Base-by-base conservation (phyloP, 169 alveolate species). In the Perkinsus chesapeaki region DNA sequence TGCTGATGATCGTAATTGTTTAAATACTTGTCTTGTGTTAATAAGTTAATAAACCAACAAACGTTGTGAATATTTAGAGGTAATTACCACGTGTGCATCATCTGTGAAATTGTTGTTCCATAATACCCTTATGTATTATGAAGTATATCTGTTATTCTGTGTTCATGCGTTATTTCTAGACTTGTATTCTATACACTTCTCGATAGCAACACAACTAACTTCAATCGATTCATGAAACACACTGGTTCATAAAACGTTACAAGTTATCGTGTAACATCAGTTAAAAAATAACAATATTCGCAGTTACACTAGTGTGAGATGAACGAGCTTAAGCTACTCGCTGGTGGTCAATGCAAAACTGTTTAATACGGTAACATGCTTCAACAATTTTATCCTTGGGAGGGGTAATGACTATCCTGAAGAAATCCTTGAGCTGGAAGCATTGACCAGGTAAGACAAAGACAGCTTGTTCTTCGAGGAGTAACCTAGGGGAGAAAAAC, bases 341-440 rank as follows among this genome's bases (percentile, higher is more conserved):
- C 23, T 34, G 82, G 31, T 60, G 82, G 27, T 60, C 39, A 12
- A 7, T 39, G 43, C 93, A 91, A n/a, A 91, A 91, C 3, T 34
- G 34, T 37, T 19, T 16, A 10, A 91, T 91, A 23, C 93, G 34
- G 7, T 0, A 0, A 23, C 93, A 91, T 7, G 93, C 93, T 39
- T 91, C 93, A 39, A 20, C 93, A 0, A 91, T 47, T 73, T 91
- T 91, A 7, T 39, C 93, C 39, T 39, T 38, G n/a, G 93, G 93
- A 73, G 93, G 93, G 5, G 73, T 39, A 36, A 36, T 38, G n/a
- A 91, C 93, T 12, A 91, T 91, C 7, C 93, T 73, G 27, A 91
- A 39, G 37, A 91, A 91, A 12, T 48, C 73, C 39, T n/a, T 20
- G 34, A 91, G 47, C 19, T 36, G 38, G 93, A 39, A 39, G 73